These are phyloP conservation scores for Fusarium pseudoanthophilum DNA, from an alignment of 2,329 filamentous ascomycete genomes.

Conservation along the genomic window DNA sequence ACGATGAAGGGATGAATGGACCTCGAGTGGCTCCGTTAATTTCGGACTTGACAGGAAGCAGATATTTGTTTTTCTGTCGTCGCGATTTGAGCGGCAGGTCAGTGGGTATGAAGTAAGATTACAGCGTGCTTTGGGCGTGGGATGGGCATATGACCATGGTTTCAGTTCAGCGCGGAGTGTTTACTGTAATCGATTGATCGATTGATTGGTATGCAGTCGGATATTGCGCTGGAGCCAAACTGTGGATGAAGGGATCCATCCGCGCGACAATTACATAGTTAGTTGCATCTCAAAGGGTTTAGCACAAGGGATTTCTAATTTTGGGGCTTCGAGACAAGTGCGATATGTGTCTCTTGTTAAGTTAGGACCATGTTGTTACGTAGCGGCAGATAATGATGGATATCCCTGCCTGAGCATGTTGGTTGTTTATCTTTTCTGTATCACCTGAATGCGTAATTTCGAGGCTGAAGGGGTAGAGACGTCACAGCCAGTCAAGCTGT, in stretches of 20 bases:
- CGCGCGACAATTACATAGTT: constrained; percentile 9
- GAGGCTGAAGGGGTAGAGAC: neutral
- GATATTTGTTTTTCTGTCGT: constrained; percentile 10
- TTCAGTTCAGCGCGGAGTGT: constrained; percentile 24
- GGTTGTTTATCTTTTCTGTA: constrained; percentile 3
- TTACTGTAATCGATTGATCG: constrained; percentile 11
- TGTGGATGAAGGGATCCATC: constrained; percentile 31
- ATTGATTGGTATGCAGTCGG: constrained; percentile 34
- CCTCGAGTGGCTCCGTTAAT: constrained; percentile 28
- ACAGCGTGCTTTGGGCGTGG: constrained; percentile 29
- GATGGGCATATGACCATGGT: constrained; percentile 21
- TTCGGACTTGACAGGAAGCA: constrained; percentile 11
- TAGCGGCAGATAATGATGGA: constrained; percentile 6
- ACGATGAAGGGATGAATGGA: constrained; percentile 15
- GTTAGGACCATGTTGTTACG: neutral
- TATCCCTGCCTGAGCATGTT: neutral
- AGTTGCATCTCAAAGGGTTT: constrained; percentile 24
- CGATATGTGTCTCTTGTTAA: constrained; percentile 6
- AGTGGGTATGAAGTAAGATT: constrained; percentile 37
- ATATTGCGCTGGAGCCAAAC: constrained; percentile 33
- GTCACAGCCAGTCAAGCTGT: constrained; percentile 3
- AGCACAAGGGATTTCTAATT: constrained; percentile 22
- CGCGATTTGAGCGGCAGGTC: constrained; percentile 12
- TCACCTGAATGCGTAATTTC: constrained; percentile 11
- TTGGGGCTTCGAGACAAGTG: constrained; percentile 11